phyloP scores from a whole-genome alignment of 2,329 filamentous ascomycete genomes.

The Neonectria ditissima region DNA sequence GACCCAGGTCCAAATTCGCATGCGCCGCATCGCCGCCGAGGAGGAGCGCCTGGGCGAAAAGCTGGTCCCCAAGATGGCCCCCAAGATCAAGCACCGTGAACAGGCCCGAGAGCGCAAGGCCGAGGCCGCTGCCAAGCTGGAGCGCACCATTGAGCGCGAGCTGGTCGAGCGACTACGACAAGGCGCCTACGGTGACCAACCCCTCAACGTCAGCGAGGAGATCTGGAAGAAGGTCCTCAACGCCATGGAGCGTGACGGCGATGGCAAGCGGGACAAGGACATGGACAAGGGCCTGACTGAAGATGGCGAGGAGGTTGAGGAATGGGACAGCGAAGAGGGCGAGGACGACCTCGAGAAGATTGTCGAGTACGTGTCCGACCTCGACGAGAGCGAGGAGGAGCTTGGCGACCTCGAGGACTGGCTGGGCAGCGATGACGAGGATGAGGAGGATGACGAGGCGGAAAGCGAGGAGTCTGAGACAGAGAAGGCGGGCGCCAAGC shows the following conservation, averaged over 20 bases:
- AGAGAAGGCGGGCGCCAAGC: conserved; percentile 67
- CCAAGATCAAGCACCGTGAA: conserved; percentile 85
- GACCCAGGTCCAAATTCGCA: conserved; percentile 88
- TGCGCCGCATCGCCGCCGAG: conserved; percentile 85
- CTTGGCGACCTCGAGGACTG: conserved; percentile 89
- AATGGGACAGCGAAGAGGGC: conserved; percentile 74
- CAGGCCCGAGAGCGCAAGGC: conserved; percentile 81
- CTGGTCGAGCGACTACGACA: conserved; percentile 90
- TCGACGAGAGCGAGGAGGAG: conserved; percentile 86
- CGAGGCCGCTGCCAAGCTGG: conserved; percentile 89
- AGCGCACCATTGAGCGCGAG: conserved; percentile 94
- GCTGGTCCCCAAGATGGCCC: conserved; percentile 88
- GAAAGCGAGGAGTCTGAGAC: conserved; percentile 69
- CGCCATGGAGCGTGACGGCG: conserved; percentile 87
- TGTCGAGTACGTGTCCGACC: conserved; percentile 93
- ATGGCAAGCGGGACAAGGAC: conserved; percentile 86
- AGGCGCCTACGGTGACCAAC: conserved; percentile 93
- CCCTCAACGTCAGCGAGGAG: conserved; percentile 92
- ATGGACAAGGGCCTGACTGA: conserved; percentile 87
- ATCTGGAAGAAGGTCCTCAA: conserved; percentile 98
- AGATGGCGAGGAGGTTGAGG: conserved; percentile 77
- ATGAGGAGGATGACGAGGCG: conserved; percentile 69
- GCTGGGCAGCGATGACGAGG: conserved; percentile 79
- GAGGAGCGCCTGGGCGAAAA: conserved; percentile 90
- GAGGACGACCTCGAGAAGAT: conserved; percentile 79